Base-by-base conservation (phyloP, 495 filamentous ascomycete genomes). In the Daldinia loculata region DNA sequence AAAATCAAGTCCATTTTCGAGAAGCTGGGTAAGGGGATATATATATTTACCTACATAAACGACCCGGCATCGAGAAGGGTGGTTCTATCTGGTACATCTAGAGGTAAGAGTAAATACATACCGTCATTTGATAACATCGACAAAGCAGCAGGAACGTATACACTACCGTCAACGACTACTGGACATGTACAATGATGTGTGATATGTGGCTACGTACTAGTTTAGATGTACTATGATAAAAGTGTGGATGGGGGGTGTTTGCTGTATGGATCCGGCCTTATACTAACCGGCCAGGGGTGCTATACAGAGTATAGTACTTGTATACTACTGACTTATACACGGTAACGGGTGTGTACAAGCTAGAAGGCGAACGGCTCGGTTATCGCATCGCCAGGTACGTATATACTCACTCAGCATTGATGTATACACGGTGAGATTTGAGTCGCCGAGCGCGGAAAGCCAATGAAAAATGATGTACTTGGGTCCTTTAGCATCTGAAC, bases 111-210 rank as follows among this genome's bases (percentile, higher is more conserved):
- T 32, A 56, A 48, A 50, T 27, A 38, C 52, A 64, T 39, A 57
- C 48, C 43, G 60, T 65, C 64, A 55, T 45, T 59, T 41, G 41
- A 64, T 55, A 64, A 56, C n/a, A 26, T 43, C 39, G 45, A 15
- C 56, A 60, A 61, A 56, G 41, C 50, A 29, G 39, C 30, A 50
- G 56, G 24, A n/a, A 55, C 39, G 43, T 52, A 58, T 48, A n/a
- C n/a, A n/a, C n/a, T n/a, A 29, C 60, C 38, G 56, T 52, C 24
- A 69, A 65, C 60, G 64, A 74, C 14, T 14, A n/a, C 51, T 48
- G 32, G 43, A 39, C 57, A 70, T 76, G 74, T 76, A 74, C 71
- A 75, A 71, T 67, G 74, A 70, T 65, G 72, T 66, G 67, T 67
- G 74, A 70, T 65, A 69, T 66, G 67, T 77, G 67, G 66, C 55